Evolutionary conservation across 2,329 filamentous ascomycete species (phyloP).

Genomic region (Trichophyton benhamiae): DNA sequence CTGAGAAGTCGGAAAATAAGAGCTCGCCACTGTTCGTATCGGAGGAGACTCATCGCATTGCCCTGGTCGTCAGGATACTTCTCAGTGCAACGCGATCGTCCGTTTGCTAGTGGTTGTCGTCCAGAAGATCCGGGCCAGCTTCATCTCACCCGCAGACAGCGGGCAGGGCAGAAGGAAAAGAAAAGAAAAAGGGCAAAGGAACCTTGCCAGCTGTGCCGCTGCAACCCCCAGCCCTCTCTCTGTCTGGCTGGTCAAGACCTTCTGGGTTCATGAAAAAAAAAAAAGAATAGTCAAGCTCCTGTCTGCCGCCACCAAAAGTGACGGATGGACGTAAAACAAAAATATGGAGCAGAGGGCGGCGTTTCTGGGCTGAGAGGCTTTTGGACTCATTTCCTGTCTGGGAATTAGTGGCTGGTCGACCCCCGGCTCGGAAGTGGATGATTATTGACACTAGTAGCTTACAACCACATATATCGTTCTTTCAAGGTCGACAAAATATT

Average conservation of each 20-base stretch:
- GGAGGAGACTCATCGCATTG: conserved; percentile 1
- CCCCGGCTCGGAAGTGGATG: background rate
- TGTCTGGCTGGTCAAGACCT: background rate
- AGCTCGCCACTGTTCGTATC: background rate
- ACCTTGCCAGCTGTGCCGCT: background rate
- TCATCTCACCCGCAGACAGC: background rate
- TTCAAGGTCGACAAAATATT: background rate
- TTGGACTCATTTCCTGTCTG: conserved; percentile 7
- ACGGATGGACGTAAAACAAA: background rate
- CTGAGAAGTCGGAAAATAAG: background rate
- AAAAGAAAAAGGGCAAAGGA: background rate
- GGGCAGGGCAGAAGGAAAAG: conserved; percentile 1
- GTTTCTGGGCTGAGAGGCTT: conserved; percentile 4
- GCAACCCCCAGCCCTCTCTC: background rate
- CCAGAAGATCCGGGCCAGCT: background rate
- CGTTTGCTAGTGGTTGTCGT: background rate
- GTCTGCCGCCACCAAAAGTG: background rate
- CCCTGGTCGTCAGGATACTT: conserved; percentile 2
- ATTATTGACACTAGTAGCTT: conserved; percentile 1
- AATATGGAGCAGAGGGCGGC: background rate
- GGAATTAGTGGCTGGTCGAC: conserved; percentile 2
- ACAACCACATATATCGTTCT: background rate
- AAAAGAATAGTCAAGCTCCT: background rate
- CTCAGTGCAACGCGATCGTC: background rate
- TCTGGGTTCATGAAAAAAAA: background rate